A percentile compares a stretch with the other conserved stretches of the same genome.
phyloP scores from a whole-genome alignment of 768 basidiomycete species.

The Mrakia frigida region DNA sequence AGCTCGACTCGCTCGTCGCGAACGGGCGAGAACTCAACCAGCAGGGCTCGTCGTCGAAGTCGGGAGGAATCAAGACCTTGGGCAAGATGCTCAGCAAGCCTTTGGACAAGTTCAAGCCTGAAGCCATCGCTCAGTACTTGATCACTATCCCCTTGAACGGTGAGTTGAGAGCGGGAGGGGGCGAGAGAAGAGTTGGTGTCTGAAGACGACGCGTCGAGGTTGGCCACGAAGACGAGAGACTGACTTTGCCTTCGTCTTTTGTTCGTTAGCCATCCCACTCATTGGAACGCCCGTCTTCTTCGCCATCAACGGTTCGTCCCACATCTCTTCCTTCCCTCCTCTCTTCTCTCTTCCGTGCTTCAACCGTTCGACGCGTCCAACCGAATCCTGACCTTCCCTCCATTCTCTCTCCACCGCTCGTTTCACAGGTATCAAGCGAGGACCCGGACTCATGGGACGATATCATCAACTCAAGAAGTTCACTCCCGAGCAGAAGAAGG shows the following conservation, averaged over 20 bases:
- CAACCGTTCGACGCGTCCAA: no score
- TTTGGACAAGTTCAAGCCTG: conserved; percentile 25
- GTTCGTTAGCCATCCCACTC: conserved; percentile 22
- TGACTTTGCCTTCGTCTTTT: not conserved
- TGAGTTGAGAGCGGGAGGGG: not conserved
- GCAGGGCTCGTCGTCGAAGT: not conserved
- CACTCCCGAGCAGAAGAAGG: conserved; percentile 4
- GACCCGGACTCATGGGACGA: conserved; percentile 16
- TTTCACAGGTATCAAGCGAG: conserved; percentile 1
- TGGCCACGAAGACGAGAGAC: not conserved
- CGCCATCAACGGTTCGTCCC: conserved; percentile 23
- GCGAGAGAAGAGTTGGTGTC: no score
- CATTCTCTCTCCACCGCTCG: not conserved
- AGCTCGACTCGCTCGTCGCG: conserved; percentile 22
- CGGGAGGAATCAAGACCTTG: not conserved
- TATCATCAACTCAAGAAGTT: conserved; percentile 27
- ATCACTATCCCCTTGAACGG: conserved; percentile 1
- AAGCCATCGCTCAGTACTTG: conserved; percentile 18
- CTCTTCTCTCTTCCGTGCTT: not conserved
- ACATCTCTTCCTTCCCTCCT: not conserved
- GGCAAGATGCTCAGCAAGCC: conserved; percentile 27
- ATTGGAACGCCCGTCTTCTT: conserved; percentile 29
- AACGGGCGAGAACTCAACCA: conserved; percentile 25
- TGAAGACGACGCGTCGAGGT: not conserved
- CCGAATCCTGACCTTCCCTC: no score